Evolutionary conservation across 352 stramenopile species (phyloP).

Genomic region (Globisporangium camurandrum): DNA sequence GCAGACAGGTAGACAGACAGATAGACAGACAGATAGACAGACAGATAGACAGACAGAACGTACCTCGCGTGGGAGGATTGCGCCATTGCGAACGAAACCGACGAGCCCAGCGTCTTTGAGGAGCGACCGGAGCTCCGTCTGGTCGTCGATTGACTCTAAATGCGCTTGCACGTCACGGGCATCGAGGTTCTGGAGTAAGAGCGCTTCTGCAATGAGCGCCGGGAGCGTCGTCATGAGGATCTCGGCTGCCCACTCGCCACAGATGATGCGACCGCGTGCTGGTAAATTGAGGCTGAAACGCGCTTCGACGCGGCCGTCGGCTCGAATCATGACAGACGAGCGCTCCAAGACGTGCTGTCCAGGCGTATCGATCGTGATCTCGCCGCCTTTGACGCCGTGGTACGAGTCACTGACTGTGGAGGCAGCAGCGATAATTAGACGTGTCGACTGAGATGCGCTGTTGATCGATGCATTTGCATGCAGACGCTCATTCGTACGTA

Average conservation of each 20-base stretch:
- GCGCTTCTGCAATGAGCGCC: slow-evolving; percentile 65
- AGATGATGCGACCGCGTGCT: slow-evolving; percentile 90
- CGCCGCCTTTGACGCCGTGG: slow-evolving; percentile 88
- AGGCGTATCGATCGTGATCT: slow-evolving; percentile 91
- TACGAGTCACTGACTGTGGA: slow-evolving; percentile 55
- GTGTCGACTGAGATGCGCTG: not conserved
- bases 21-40: not conserved
- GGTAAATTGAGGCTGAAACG: slow-evolving; percentile 95
- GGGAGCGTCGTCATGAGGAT: slow-evolving; percentile 90
- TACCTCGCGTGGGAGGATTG: slow-evolving; percentile 85
- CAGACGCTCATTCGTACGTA: too few species aligned
- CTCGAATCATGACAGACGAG: slow-evolving; percentile 77
- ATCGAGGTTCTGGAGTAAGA: slow-evolving; percentile 79
- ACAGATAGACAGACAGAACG: not conserved
- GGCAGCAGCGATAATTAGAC: not conserved
- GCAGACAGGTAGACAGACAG: not conserved
- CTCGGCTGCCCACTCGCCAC: slow-evolving; percentile 87
- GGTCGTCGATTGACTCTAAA: slow-evolving; percentile 90
- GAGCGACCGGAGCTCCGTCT: slow-evolving; percentile 83
- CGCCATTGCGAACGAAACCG: slow-evolving; percentile 90
- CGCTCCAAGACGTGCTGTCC: slow-evolving; percentile 93
- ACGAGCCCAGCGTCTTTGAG: slow-evolving; percentile 80
- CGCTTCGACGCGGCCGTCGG: slow-evolving; percentile 80
- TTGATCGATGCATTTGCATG: too few species aligned
- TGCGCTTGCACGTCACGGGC: slow-evolving; percentile 65